Conservation (phyloP, 352 stramenopile species). For the Saprolegnia parasitica region DNA sequence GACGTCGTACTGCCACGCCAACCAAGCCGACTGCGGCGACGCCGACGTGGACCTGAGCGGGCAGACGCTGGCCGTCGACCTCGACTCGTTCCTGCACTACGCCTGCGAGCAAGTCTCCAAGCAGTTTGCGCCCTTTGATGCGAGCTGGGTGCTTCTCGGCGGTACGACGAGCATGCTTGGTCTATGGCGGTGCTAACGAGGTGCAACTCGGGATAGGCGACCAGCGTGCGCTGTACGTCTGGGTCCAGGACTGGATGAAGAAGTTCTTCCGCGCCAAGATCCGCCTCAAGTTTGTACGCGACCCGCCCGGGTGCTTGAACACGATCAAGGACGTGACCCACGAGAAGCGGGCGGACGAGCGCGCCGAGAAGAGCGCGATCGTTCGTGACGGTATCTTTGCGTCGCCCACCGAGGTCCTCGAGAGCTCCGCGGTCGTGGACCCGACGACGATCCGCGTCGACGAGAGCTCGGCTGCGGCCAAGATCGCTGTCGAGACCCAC, state of each 20-base stretch:
- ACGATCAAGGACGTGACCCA: slow-evolving; percentile 57
- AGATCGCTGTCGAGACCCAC: slow-evolving; percentile 30
- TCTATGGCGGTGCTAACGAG: slow-evolving; percentile 2
- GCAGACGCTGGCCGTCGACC: slow-evolving; percentile 75
- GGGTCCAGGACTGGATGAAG: slow-evolving; percentile 40
- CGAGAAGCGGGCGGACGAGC: slow-evolving; percentile 51
- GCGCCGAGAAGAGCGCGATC: slow-evolving; percentile 44
- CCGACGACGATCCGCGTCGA: slow-evolving; percentile 2
- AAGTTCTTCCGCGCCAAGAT: slow-evolving; percentile 42
- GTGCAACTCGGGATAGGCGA: neutral
- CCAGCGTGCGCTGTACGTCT: slow-evolving; percentile 36
- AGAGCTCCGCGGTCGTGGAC: slow-evolving; percentile 4
- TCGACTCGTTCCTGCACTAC: slow-evolving; percentile 72
- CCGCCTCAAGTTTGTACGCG: slow-evolving; percentile 58
- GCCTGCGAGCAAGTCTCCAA: slow-evolving; percentile 54
- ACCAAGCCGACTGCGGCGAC: slow-evolving; percentile 4
- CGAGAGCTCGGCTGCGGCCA: slow-evolving; percentile 29
- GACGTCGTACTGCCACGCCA: slow-evolving; percentile 12
- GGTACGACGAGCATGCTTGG: too few relatives aligned
- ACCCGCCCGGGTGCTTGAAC: slow-evolving; percentile 75
- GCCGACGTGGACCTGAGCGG: slow-evolving; percentile 32
- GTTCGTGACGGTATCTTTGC: slow-evolving; percentile 38
- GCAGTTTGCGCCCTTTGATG: slow-evolving; percentile 36
- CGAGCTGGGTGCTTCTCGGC: slow-evolving; percentile 61
- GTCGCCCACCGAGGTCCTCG: slow-evolving; percentile 8